These are phyloP conservation scores for Lantana camara DNA, from an alignment of 257 asterid species.

Conservation along the genomic window DNA sequence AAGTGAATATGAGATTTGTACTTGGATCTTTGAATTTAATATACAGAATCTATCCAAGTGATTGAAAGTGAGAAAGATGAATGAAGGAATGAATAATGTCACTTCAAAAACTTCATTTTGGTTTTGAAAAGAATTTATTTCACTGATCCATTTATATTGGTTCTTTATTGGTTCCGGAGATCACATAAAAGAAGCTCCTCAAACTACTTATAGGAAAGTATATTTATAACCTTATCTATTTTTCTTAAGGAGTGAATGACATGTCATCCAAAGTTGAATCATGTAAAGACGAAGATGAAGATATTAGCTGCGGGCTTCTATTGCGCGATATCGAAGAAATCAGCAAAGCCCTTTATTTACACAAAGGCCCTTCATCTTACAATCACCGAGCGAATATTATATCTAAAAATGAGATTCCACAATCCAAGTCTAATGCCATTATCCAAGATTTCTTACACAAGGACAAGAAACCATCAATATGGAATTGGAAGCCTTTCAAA, in stretches of 20 bases:
- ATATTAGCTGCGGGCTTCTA: slow-evolving; percentile 52
- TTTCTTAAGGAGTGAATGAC: slow-evolving; percentile 10
- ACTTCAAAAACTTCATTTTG: background rate
- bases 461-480: slow-evolving; percentile 67
- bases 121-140: too few species aligned
- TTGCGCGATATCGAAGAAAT: slow-evolving; percentile 81
- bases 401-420: slow-evolving; percentile 29
- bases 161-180: slow-evolving; percentile 6
- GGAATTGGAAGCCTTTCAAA: slow-evolving; percentile 90
- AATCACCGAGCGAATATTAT: slow-evolving; percentile 26
- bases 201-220: slow-evolving; percentile 1
- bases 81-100: background rate
- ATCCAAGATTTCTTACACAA: slow-evolving; percentile 38
- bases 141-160: slow-evolving; percentile 1
- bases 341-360: slow-evolving; percentile 76
- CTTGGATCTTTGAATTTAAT: background rate
- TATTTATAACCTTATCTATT: background rate
- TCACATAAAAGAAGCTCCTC: slow-evolving; percentile 11
- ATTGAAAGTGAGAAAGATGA: background rate
- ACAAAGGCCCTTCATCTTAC: slow-evolving; percentile 42
- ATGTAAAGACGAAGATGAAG: slow-evolving; percentile 40
- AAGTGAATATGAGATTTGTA: slow-evolving; percentile 13
- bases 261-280: slow-evolving; percentile 38
- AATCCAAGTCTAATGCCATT: slow-evolving; percentile 32
- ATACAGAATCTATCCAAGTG: background rate